A percentile compares a stretch with the other conserved stretches of the same genome.
These are phyloP conservation scores for Buxus sempervirens DNA, from an alignment of 164 flowering plant species.

Conservation along the genomic window DNA sequence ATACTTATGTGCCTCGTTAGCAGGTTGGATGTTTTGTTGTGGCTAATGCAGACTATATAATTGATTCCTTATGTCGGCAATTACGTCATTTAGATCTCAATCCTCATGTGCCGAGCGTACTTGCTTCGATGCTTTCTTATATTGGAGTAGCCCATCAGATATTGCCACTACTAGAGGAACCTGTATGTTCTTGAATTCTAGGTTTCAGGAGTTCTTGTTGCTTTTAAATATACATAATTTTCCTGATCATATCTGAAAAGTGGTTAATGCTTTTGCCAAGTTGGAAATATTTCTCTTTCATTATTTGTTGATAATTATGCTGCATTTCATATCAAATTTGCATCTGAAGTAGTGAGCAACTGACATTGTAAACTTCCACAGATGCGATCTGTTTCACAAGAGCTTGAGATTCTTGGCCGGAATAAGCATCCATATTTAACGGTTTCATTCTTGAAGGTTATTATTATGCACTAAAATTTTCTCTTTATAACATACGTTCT, in stretches of 20 bases:
- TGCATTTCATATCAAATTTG: not conserved
- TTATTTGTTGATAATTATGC: not conserved
- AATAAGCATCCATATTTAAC: slow-evolving; percentile 84
- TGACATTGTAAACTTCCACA: slow-evolving; percentile 22
- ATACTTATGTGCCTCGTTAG: slow-evolving; percentile 17
- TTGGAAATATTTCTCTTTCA: not conserved
- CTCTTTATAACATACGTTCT: not conserved
- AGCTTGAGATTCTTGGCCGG: slow-evolving; percentile 91
- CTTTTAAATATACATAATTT: not conserved
- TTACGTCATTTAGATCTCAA: slow-evolving; percentile 86
- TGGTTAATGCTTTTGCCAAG: not conserved
- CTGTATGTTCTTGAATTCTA: slow-evolving; percentile 45
- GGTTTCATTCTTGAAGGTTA: slow-evolving; percentile 79
- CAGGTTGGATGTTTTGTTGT: slow-evolving; percentile 86
- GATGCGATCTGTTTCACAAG: slow-evolving; percentile 82
- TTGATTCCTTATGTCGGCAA: slow-evolving; percentile 88
- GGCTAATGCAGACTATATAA: slow-evolving; percentile 84
- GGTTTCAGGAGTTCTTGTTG: not conserved
- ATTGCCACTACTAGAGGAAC: slow-evolving; percentile 90
- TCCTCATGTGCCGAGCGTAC: slow-evolving; percentile 83
- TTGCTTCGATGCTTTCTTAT: slow-evolving; percentile 86
- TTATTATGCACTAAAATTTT: not conserved
- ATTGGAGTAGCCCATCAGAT: slow-evolving; percentile 80
- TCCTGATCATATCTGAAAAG: not conserved
- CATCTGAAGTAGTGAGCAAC: not conserved